Conservation (phyloP, 2,329 filamentous ascomycete species). For the Verticillium zaregamsianum region DNA sequence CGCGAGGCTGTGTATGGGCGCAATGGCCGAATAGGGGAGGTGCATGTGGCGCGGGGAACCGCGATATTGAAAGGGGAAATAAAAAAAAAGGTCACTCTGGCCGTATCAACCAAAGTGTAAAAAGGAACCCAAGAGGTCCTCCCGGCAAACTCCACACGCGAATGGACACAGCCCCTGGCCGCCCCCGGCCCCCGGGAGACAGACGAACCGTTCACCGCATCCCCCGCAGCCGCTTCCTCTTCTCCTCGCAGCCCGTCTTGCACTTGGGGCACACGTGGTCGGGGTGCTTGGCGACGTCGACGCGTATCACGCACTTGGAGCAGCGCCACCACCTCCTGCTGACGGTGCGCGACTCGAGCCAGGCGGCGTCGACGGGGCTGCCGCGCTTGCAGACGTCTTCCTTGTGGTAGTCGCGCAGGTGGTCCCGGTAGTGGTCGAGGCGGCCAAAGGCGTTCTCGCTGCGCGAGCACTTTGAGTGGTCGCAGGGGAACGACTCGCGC, state of each 20-base stretch:
- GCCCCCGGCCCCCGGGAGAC: too few relatives aligned
- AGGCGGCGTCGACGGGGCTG: conserved; percentile 26
- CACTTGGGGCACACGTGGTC: conserved; percentile 39
- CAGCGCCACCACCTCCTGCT: conserved; percentile 49
- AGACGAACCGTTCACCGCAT: background rate
- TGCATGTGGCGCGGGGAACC: background rate
- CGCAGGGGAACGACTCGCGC: conserved; percentile 43
- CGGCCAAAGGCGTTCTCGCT: conserved; percentile 43
- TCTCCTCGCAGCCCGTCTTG: conserved; percentile 40
- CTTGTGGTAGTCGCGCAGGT: conserved; percentile 50
- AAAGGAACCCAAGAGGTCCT: background rate
- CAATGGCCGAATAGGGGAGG: background rate
- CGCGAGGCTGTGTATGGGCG: background rate
- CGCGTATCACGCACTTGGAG: conserved; percentile 44
- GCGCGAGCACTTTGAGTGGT: conserved; percentile 46
- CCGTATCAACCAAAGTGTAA: background rate
- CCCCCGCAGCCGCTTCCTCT: conserved; percentile 24
- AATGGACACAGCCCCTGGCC: background rate
- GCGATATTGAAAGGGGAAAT: background rate
- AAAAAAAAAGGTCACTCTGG: too few relatives aligned
- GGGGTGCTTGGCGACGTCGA: conserved; percentile 29
- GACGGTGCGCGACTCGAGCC: conserved; percentile 34
- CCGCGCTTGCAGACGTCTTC: conserved; percentile 50
- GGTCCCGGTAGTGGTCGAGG: conserved; percentile 53
- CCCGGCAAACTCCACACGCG: background rate